phyloP scores from a whole-genome alignment of 305 asterid genomes.

The Plantago lanceolata region DNA sequence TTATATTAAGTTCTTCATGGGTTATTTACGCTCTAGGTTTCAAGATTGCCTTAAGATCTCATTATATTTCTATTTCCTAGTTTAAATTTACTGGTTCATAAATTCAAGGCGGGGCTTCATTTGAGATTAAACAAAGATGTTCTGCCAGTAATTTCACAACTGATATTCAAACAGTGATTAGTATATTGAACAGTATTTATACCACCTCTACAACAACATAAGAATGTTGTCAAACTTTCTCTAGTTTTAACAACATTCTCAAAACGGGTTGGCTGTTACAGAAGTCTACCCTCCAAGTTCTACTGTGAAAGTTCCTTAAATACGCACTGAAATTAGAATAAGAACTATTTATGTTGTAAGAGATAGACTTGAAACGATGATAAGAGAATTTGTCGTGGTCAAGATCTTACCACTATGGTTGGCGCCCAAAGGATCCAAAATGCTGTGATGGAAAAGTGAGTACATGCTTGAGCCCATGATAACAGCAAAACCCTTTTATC shows the following conservation, averaged over 20 bases:
- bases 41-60: too few relatives aligned
- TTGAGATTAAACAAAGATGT: neutral
- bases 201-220: neutral
- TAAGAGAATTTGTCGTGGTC: too few relatives aligned
- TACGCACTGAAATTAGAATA: neutral
- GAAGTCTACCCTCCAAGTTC: neutral
- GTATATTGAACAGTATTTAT: neutral
- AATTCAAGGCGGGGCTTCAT: neutral
- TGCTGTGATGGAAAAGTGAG: slow-evolving; percentile 60
- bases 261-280: neutral
- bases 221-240: neutral
- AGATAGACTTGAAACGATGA: neutral
- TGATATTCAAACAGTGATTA: too few relatives aligned
- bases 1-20: too few relatives aligned
- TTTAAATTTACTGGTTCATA: too few relatives aligned
- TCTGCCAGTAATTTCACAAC: neutral
- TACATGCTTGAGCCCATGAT: slow-evolving; percentile 70
- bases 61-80: too few relatives aligned
- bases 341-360: neutral
- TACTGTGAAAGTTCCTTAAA: neutral
- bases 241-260: too few relatives aligned
- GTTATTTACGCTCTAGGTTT: too few relatives aligned
- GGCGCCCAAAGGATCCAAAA: slow-evolving; percentile 99
- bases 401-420: slow-evolving; percentile 52
- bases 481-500: slow-evolving; percentile 86